Conservation (phyloP, 1,284 basidiomycete genomes). For the Testicularia cyperi region DNA sequence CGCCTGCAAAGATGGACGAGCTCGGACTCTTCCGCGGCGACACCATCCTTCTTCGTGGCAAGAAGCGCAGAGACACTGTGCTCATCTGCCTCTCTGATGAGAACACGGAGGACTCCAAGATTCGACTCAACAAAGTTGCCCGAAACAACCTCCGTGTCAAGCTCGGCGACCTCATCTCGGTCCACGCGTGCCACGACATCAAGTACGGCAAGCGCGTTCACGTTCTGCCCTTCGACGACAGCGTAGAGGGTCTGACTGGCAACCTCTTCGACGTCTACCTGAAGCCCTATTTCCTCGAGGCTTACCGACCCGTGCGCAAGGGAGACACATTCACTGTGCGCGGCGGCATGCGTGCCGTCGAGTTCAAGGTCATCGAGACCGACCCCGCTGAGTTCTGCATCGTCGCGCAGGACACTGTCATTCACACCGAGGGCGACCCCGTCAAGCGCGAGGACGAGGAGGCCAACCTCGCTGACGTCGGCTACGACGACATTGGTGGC, state of each 20-base stretch:
- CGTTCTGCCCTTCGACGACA: slow-evolving; percentile 96
- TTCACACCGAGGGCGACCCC: slow-evolving; percentile 96
- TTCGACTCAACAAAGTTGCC: slow-evolving; percentile 97
- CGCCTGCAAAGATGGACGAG: slow-evolving; percentile 93
- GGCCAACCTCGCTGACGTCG: slow-evolving; percentile 91
- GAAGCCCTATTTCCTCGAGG: slow-evolving; percentile 99
- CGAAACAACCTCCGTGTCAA: slow-evolving; percentile 97
- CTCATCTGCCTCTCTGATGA: slow-evolving; percentile 93
- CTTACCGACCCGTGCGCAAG: slow-evolving; percentile 89
- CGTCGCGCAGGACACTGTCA: slow-evolving; percentile 93
- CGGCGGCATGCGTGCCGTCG: slow-evolving; percentile 73
- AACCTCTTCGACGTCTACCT: slow-evolving; percentile 99
- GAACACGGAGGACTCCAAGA: slow-evolving; percentile 94
- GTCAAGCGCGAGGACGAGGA: slow-evolving; percentile 99
- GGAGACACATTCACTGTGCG: slow-evolving; percentile 98
- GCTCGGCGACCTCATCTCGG: slow-evolving; percentile 91
- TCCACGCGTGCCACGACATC: slow-evolving; percentile 95
- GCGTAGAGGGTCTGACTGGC: slow-evolving; percentile 90
- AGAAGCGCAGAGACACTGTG: slow-evolving; percentile 87
- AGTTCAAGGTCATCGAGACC: slow-evolving; percentile 93
- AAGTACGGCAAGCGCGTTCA: slow-evolving; percentile 99
- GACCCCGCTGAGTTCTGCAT: slow-evolving; percentile 96
- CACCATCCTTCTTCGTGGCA: slow-evolving; percentile 68
- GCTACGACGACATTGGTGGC: slow-evolving; percentile 98
- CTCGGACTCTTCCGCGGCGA: slow-evolving; percentile 93